Percentiles rank a stretch among this genome's conserved stretches.
Evolutionary conservation across 176 grass and related monocot genomes (phyloP).

Genomic region (Musa itinerans): DNA sequence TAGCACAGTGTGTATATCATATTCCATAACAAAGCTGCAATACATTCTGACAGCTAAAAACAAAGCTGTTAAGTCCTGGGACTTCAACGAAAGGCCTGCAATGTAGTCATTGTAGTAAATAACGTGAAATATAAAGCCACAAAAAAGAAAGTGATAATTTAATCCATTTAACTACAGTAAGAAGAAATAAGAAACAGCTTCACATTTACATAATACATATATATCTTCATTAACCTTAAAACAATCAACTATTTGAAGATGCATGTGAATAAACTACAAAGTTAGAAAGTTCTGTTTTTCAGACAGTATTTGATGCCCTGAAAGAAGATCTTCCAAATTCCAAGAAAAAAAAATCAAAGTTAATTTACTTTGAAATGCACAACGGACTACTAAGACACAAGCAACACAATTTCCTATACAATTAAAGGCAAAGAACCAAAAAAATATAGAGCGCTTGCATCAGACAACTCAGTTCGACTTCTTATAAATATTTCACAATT

Average conservation of each 20-base stretch:
- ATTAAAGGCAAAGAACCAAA: neutral
- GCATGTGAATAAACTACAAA: neutral
- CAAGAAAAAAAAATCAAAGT: neutral
- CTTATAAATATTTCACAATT: neutral
- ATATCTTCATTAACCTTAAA: too few species aligned
- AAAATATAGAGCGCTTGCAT: neutral
- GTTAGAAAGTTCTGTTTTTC: neutral
- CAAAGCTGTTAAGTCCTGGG: conserved; percentile 1
- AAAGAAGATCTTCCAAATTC: neutral
- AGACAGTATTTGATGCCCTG: neutral
- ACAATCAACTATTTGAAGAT: neutral
- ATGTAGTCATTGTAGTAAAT: neutral
- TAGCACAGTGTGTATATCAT: conserved; percentile 6
- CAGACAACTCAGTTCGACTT: neutral
- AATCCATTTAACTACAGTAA: too few species aligned
- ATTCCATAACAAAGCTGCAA: conserved; percentile 12
- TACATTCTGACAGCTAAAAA: neutral
- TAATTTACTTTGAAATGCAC: neutral
- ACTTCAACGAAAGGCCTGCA: conserved; percentile 5
- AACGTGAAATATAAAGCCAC: neutral
- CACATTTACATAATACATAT: too few species aligned
- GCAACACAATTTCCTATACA: neutral
- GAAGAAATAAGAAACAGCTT: too few species aligned
- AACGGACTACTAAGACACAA: neutral
- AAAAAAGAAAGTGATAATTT: neutral